These are phyloP conservation scores for Trichosporon sp. DNA, from an alignment of 1,284 basidiomycete genomes.

Conservation along the genomic window DNA sequence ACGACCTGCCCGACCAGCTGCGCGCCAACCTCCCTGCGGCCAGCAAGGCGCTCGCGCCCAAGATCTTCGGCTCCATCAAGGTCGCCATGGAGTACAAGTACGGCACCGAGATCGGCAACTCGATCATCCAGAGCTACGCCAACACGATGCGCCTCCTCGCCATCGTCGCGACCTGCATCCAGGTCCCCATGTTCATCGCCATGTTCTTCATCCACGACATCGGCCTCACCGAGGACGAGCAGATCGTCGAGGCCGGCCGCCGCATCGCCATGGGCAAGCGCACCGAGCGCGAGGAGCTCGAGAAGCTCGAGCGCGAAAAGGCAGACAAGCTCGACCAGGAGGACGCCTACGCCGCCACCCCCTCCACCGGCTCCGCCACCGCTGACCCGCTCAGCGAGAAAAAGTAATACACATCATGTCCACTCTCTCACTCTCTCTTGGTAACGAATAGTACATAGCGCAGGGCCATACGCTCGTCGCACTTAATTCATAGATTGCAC, in stretches of 20 bases:
- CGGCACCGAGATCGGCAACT: slow-evolving; percentile 1
- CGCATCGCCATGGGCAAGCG: slow-evolving; percentile 9
- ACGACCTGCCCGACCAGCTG: slow-evolving; percentile 14
- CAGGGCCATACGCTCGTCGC: too few relatives aligned
- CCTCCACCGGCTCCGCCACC: background rate
- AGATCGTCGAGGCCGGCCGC: slow-evolving; percentile 16
- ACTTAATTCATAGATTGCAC: background rate
- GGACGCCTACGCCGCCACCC: background rate
- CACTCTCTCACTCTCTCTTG: background rate
- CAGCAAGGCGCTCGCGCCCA: slow-evolving; percentile 7
- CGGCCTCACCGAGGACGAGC: slow-evolving; percentile 17
- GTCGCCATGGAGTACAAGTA: background rate
- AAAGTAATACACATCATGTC: background rate
- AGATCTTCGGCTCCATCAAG: slow-evolving; percentile 7
- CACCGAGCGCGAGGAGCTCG: background rate
- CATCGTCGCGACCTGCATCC: slow-evolving; percentile 20
- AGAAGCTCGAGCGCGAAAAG: background rate
- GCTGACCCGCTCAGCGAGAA: background rate
- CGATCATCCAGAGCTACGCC: slow-evolving; percentile 16
- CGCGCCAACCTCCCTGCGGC: slow-evolving; percentile 13
- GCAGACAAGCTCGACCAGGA: background rate
- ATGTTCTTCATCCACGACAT: slow-evolving; percentile 22
- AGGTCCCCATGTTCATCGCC: slow-evolving; percentile 20
- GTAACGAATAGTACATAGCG: background rate
- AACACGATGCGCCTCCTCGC: slow-evolving; percentile 20